These are phyloP conservation scores for Eustoma russellianum DNA, from an alignment of 257 asterid species.

Conservation along the genomic window DNA sequence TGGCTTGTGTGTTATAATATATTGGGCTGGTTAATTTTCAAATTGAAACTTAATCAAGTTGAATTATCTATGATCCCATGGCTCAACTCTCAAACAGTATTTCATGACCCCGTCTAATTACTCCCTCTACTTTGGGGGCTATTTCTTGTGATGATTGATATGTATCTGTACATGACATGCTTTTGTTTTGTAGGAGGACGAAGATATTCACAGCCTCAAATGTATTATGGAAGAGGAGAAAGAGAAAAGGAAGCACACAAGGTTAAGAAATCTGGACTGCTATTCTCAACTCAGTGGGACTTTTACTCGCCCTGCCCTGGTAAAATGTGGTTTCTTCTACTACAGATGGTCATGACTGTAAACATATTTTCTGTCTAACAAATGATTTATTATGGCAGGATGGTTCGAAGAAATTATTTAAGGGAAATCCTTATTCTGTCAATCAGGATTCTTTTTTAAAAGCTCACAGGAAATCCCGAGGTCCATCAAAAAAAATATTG, in stretches of 20 bases:
- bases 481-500: slow-evolving; percentile 54
- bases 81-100: not conserved
- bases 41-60: not conserved
- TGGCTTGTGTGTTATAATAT: not conserved
- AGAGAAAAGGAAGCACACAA: slow-evolving; percentile 50
- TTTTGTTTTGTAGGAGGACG: slow-evolving; percentile 54
- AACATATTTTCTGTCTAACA: slow-evolving; percentile 5
- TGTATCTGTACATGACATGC: not conserved
- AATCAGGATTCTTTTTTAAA: slow-evolving; percentile 50
- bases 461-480: slow-evolving; percentile 54
- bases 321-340: slow-evolving; percentile 23
- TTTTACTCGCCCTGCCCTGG: slow-evolving; percentile 75
- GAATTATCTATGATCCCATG: not conserved
- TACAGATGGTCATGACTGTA: slow-evolving; percentile 5
- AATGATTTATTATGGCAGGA: slow-evolving; percentile 43
- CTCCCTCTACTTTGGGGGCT: not conserved
- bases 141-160: not conserved
- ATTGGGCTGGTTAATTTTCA: not conserved
- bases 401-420: slow-evolving; percentile 80
- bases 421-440: slow-evolving; percentile 77
- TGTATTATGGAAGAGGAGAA: slow-evolving; percentile 68
- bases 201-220: slow-evolving; percentile 43
- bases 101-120: not conserved
- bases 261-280: slow-evolving; percentile 45
- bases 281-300: slow-evolving; percentile 77